phyloP scores from a whole-genome alignment of 495 filamentous ascomycete genomes.

The Rhypophila decipiens region DNA sequence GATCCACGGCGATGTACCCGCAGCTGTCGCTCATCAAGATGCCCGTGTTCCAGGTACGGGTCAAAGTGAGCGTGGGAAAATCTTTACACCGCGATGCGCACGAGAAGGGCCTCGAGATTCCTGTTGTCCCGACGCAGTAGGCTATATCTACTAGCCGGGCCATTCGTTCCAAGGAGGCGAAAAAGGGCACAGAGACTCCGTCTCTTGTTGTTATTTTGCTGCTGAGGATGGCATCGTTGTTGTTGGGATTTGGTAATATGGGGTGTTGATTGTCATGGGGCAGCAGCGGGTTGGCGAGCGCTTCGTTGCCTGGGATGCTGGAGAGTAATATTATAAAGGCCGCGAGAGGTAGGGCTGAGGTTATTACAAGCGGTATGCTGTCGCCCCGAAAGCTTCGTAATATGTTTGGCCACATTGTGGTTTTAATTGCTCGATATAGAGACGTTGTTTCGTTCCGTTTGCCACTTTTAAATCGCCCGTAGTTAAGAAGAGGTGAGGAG shows the following conservation, averaged over 20 bases:
- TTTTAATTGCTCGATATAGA: too few relatives aligned
- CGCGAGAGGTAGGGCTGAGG: background rate
- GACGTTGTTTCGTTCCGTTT: too few relatives aligned
- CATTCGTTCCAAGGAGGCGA: conserved; percentile 75
- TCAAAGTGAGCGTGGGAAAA: conserved; percentile 70
- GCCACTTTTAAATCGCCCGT: too few relatives aligned
- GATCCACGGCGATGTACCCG: conserved; percentile 85
- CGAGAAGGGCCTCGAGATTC: conserved; percentile 72
- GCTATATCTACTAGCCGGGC: conserved; percentile 87
- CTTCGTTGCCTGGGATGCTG: background rate
- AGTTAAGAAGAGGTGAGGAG: too few relatives aligned
- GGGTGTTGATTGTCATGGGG: background rate
- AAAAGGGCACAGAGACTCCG: conserved; percentile 59
- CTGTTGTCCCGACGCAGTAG: conserved; percentile 84
- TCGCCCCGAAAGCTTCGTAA: too few relatives aligned
- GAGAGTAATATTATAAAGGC: too few relatives aligned
- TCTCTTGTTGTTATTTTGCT: conserved; percentile 8
- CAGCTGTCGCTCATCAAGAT: conserved; percentile 82
- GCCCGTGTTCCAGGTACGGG: conserved; percentile 86
- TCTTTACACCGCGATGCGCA: conserved; percentile 80
- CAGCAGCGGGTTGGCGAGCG: background rate
- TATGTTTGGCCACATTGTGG: too few relatives aligned
- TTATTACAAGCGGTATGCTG: background rate
- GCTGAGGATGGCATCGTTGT: conserved; percentile 1
- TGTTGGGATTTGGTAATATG: background rate